Base-by-base conservation (phyloP, 225 moss, liverwort and hornwort genomes). In the Asterella californica region DNA sequence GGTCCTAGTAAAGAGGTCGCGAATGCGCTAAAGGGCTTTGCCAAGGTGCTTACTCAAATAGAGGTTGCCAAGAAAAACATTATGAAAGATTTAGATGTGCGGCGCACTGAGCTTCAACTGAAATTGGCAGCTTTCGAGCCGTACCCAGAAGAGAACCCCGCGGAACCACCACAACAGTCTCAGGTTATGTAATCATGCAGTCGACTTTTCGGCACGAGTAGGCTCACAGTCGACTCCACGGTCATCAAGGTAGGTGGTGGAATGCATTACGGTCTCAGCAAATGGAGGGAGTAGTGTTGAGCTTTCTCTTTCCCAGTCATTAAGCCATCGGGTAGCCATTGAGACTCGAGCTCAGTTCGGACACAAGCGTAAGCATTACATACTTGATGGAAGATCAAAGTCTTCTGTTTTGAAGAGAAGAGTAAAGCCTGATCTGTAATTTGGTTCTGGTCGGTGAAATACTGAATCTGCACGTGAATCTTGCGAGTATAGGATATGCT, bases 1-100 rank as follows among this genome's bases (percentile, higher is more conserved):
- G 37, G 62, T 12, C 76, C 80, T 11, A 52, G 63, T 24, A 69
- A 71, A 22, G 80, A 70, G 71, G 77, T 84, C 4, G 60, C 76
- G 29, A 64, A 60, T 25, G 84, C 84, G 27, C 70, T 84, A 33
- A 76, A 75, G 49, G 75, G 70, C 36, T 84, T 84, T 19, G 80
- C 70, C 1, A 72, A 80, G 72, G 80, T 84, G 18, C 78, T 84
- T 22, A 76, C 70, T 49, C 76, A 77, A 61, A 53, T 84, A 2
- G 84, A 84, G 49, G 74, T 75, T 22, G 71, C 80, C 24, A 84
- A 80, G 76, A 80, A 64, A 38, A 80, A 80, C 15, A 84, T 84
- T 33, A 80, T 80, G 77, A 84, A 73, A 61, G 84, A 84, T 50
- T 63, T 84, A 66, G 80, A 84, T 21, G 25, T 42, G 49, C 59